Evolutionary conservation across 2,329 filamentous ascomycete species (phyloP), one percentile per base, ranked within the genome.

Genomic region (Exophiala xenobiotica): DNA sequence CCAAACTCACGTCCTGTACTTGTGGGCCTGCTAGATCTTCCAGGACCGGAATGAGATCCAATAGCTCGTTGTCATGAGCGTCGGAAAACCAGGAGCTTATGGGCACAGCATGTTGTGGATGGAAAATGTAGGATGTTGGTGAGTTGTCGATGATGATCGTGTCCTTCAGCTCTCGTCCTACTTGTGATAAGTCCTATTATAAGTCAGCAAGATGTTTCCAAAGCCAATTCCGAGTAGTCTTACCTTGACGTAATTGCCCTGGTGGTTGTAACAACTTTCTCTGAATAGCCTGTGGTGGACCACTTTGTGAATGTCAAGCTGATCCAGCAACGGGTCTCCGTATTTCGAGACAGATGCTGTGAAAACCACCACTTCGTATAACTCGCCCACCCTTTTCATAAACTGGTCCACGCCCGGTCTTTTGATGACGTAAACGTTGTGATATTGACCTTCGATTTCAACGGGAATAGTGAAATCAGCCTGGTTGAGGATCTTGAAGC

Each of bases 81-180:
- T 99, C 93, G 61, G 91, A 96, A 76, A 99, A 99, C 93, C 93
- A 99, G 78, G 92, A 97, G 81, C 91, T 96, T 75, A 99, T 99
- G 20, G 93, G 93, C 43, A 99, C 92, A 55, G 93, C 93, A 70
- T 99, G 93, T 75, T 99, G 92, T 19, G 93, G 93, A 69, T 99
- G 93, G 80, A 99, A 99, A 65, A 99, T 97, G 76, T 99, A 99
- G 9, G 92, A 97, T 3, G 93, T 99, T 2, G 93, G 93, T 40
- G 93, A 97, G 74, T 99, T 99, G 76, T 99, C 93, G 66, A 99
- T 99, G 70, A 99, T 99, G 68, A 99, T 99, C 16, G 92, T 99
- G 68, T 99, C 92, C 70, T 90, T 89, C 50, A 99, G 82, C 69
- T 97, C 91, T 60, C 93, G 87, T 45, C 93, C 93, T 52, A 99